A percentile compares a stretch with the other conserved stretches of the same genome.
These are phyloP conservation scores for Xanthoconium purpureum DNA, from an alignment of 768 basidiomycete species.

Conservation along the genomic window DNA sequence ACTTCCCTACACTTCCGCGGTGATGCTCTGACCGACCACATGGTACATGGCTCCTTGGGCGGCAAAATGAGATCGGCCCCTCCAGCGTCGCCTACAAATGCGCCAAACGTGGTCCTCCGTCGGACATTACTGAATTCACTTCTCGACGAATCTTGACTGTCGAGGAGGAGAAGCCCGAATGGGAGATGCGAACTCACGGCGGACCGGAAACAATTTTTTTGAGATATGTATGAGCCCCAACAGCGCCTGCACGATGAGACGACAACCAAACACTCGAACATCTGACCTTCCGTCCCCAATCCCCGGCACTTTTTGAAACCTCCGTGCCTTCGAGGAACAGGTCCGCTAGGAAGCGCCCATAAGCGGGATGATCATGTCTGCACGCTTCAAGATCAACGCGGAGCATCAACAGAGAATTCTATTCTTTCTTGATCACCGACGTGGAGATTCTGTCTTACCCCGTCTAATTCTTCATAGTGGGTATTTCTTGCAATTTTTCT, in stretches of 20 bases:
- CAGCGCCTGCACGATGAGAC: too few relatives aligned
- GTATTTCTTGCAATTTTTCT: background rate
- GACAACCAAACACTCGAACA: too few relatives aligned
- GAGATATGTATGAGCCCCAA: too few relatives aligned
- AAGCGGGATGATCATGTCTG: background rate
- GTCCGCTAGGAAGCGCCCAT: background rate
- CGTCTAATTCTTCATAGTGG: background rate
- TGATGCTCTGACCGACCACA: background rate
- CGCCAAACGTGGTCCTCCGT: background rate
- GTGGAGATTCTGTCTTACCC: background rate
- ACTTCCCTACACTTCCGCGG: background rate
- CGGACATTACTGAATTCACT: background rate
- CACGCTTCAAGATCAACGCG: background rate
- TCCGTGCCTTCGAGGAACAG: background rate
- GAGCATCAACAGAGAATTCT: too few relatives aligned
- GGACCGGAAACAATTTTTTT: too few relatives aligned
- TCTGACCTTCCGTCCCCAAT: background rate
- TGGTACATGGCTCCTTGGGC: background rate
- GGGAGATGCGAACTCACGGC: background rate
- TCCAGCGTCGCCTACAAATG: background rate
- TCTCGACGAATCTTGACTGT: background rate
- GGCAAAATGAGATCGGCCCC: background rate
- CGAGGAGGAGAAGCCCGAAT: background rate
- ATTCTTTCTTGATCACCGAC: background rate
- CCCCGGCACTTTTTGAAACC: background rate